Evolutionary conservation across 805 yeast genomes (phyloP), one percentile per base, ranked within the genome.

Genomic region (Sugiyamaella marilandica): DNA sequence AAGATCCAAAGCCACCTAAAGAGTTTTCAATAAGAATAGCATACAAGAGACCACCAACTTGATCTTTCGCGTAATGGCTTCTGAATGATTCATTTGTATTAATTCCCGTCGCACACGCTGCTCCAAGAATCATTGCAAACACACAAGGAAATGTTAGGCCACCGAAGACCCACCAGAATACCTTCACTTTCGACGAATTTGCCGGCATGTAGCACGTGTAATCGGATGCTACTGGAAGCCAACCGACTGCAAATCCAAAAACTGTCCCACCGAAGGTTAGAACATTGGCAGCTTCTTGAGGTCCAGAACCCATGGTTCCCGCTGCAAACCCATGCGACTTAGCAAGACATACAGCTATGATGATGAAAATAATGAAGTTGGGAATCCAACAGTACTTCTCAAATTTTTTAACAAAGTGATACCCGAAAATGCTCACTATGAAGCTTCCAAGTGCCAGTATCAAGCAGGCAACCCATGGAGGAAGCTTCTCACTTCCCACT

Each of bases 371-470:
- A 41, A 79, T 79, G 54, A 79, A 65, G 66, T 84, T 87, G 55
- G 97, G 96, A 60, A 91, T 76, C 96, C 96, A 91, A 13, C 91
- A 76, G 79, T 82, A 87, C 67, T 83, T 85, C 73, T 90, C 96
- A 68, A 85, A 90, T 5, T 73, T 50, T 66, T 90, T 97, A 58
- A 90, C 87, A 54, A 83, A 82, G 56, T 78, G 79, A 76, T 90
- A 88, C 57, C 97, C 97, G 59, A 89, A 86, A 66, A 89, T 77
- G 13, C 95, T 80, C 45, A 91, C 84, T 32, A 84, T 7, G 56
- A 87, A 78, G 50, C 96, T 87, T 55, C 79, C 74, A n/a, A 69
- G 36, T 29, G 86, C 79, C 62, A 91, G 73, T 53, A 90, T 78
- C 49, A 91, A 62, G 70, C 95, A 84, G 32, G 94, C 97, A 35